A percentile compares a stretch with the other conserved stretches of the same genome.
Conservation (phyloP, 1,139 yeast species). For the Kodamaea fungicola region DNA sequence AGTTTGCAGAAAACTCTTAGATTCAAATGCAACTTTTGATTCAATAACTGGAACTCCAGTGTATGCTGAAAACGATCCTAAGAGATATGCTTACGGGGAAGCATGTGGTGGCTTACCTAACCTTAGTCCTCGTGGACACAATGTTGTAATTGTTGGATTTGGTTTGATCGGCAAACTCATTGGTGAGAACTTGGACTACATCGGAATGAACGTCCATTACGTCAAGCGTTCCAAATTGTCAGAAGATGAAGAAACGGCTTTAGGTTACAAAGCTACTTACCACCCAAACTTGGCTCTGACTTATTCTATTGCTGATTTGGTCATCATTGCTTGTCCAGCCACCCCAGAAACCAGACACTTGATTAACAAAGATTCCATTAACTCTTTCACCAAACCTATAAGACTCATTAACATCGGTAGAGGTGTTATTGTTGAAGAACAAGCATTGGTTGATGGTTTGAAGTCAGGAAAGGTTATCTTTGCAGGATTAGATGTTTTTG, state of each 20-base stretch:
- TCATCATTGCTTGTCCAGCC: conserved; percentile 69
- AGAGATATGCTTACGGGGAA: conserved; percentile 18
- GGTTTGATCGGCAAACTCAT: conserved; percentile 23
- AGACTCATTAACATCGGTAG: conserved; percentile 77
- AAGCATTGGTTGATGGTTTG: conserved; percentile 65
- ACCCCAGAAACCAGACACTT: conserved; percentile 55
- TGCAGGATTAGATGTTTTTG: conserved; percentile 82
- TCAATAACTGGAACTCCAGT: conserved; percentile 25
- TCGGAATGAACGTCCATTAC: conserved; percentile 25
- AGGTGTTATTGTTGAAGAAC: conserved; percentile 70
- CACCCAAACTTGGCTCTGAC: conserved; percentile 19
- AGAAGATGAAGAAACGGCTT: conserved; percentile 10
- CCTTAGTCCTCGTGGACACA: conserved; percentile 28
- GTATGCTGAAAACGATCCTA: neutral
- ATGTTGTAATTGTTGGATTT: conserved; percentile 23
- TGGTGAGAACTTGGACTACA: conserved; percentile 16
- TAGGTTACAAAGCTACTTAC: conserved; percentile 16
- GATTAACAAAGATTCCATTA: conserved; percentile 47
- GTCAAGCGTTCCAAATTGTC: conserved; percentile 17
- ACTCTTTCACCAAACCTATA: conserved; percentile 47
- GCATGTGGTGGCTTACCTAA: conserved; percentile 31
- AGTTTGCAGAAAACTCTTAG: conserved; percentile 35
- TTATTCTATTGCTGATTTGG: conserved; percentile 47
- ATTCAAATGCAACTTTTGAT: conserved; percentile 31
- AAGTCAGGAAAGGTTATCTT: conserved; percentile 62